These are phyloP conservation scores for Erythrobasidium yunnanense DNA, from an alignment of 768 basidiomycete genomes.

Conservation along the genomic window DNA sequence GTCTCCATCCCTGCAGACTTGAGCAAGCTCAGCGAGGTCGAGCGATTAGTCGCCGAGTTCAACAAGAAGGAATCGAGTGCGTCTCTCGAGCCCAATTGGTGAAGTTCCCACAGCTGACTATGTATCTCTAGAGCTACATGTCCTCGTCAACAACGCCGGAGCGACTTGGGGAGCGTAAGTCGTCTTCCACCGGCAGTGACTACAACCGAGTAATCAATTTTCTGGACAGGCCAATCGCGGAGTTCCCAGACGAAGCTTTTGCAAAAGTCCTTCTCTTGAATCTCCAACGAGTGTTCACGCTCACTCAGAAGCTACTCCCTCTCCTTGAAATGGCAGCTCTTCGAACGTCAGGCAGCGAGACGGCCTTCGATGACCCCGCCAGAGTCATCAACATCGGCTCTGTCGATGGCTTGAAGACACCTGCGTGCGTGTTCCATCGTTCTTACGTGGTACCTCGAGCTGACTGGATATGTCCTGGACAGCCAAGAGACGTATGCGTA, in stretches of 20 bases:
- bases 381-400: slow-evolving; percentile 51
- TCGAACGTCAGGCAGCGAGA: slow-evolving; percentile 1
- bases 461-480: background rate
- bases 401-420: slow-evolving; percentile 31
- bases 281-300: slow-evolving; percentile 52
- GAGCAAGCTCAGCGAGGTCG: slow-evolving; percentile 50
- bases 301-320: slow-evolving; percentile 55
- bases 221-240: slow-evolving; percentile 38
- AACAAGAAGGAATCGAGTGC: slow-evolving; percentile 47
- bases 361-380: slow-evolving; percentile 43
- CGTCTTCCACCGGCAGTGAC: too few species aligned
- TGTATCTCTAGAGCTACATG: slow-evolving; percentile 26
- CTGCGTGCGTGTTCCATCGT: slow-evolving; percentile 30
- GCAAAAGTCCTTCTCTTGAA: slow-evolving; percentile 56
- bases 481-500: slow-evolving; percentile 57
- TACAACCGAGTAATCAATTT: too few species aligned
- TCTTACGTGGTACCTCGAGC: background rate
- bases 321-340: slow-evolving; percentile 44
- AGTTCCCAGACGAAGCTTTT: slow-evolving; percentile 50
- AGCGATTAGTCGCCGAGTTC: slow-evolving; percentile 49
- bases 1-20: slow-evolving; percentile 51
- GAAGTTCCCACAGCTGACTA: background rate
- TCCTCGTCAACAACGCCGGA: slow-evolving; percentile 38
- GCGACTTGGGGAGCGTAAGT: slow-evolving; percentile 33
- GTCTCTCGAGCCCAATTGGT: background rate